These are phyloP conservation scores for Lasiosphaeria miniovina DNA, from an alignment of 495 filamentous ascomycete genomes.

Conservation along the genomic window DNA sequence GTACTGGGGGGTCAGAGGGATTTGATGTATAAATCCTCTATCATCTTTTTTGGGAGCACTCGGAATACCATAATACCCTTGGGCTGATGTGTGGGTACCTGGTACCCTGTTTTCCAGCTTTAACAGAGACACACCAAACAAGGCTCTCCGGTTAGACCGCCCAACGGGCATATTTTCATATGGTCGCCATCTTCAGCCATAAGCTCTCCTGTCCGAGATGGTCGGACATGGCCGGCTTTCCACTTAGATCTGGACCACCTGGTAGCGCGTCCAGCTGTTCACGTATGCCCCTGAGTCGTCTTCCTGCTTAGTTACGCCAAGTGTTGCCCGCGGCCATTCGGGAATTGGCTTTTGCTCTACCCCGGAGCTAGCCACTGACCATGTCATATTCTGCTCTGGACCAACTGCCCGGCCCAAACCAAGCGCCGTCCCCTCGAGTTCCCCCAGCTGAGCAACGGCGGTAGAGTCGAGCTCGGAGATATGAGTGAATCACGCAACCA, in stretches of 20 bases:
- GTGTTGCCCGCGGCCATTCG: conserved; percentile 16
- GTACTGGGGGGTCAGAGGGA: conserved; percentile 9
- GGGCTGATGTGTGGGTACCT: background rate
- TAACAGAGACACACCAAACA: background rate
- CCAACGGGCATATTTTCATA: no score
- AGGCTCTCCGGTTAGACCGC: background rate
- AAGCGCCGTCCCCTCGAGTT: background rate
- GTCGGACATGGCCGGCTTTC: background rate
- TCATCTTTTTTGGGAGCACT: background rate
- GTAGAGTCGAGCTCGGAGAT: conserved; percentile 22
- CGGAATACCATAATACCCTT: conserved; percentile 9
- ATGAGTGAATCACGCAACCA: background rate
- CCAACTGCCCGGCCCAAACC: no score
- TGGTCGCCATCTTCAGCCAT: background rate
- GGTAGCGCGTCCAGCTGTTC: conserved; percentile 26
- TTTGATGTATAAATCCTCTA: conserved; percentile 2
- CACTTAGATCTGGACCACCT: conserved; percentile 16
- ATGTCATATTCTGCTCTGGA: no score
- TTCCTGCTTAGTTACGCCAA: conserved; percentile 18
- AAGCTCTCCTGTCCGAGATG: background rate
- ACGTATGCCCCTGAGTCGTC: conserved; percentile 18
- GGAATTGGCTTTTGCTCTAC: background rate
- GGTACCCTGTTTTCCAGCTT: background rate
- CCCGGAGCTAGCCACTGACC: no score
- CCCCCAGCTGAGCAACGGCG: background rate